Conservation (phyloP, 352 stramenopile species). For the Thraustotheca clavata region DNA sequence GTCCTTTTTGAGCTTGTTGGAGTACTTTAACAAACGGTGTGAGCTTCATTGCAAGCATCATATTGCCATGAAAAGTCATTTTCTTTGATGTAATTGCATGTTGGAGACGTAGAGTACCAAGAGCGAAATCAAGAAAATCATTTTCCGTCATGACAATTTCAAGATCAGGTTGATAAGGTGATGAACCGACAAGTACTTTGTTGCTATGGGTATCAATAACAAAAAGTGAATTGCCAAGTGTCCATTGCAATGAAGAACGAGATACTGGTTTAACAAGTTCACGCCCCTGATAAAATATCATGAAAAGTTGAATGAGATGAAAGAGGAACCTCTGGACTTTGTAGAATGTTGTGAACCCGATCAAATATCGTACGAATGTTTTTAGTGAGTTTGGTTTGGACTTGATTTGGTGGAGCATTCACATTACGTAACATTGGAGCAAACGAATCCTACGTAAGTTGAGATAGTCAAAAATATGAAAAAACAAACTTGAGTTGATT, state of each 20-base stretch:
- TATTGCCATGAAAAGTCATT: conserved; percentile 48
- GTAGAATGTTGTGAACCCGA: conserved; percentile 37
- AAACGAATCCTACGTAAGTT: conserved; percentile 36
- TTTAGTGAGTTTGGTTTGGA: conserved; percentile 44
- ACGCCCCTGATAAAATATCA: not conserved
- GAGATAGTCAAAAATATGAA: not conserved
- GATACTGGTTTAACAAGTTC: not conserved
- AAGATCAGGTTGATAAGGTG: conserved; percentile 40
- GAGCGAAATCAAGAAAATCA: conserved; percentile 53
- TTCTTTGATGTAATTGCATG: conserved; percentile 62
- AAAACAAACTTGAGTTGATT: conserved; percentile 34
- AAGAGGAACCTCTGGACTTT: conserved; percentile 13
- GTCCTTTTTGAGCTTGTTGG: conserved; percentile 21
- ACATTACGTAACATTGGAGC: conserved; percentile 71
- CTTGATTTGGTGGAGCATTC: conserved; percentile 35
- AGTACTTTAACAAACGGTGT: conserved; percentile 57
- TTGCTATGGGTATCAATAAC: conserved; percentile 49
- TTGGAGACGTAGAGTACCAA: conserved; percentile 46
- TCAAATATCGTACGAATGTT: conserved; percentile 54
- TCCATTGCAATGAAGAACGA: conserved; percentile 35
- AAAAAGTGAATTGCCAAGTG: conserved; percentile 63
- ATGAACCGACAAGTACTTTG: conserved; percentile 35
- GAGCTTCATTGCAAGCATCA: conserved; percentile 68
- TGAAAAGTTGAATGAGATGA: not conserved
- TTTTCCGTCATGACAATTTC: conserved; percentile 56